Percentiles rank a stretch among this genome's conserved stretches.
Conservation (phyloP, 1,284 basidiomycete genomes). For the Ustilago sp. region DNA sequence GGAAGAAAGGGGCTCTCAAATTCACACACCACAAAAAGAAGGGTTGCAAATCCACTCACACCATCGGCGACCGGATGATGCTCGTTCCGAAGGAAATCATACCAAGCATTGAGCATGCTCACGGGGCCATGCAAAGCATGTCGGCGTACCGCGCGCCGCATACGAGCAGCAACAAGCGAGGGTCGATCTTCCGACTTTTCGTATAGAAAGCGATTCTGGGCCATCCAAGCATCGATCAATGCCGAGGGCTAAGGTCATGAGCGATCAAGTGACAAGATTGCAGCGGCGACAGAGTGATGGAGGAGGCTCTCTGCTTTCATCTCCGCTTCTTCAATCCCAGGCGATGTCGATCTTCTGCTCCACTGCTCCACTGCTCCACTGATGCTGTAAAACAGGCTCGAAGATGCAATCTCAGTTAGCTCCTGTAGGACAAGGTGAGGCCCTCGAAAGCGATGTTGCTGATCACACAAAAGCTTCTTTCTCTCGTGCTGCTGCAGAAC, state of each 20-base stretch:
- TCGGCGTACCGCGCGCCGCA: slow-evolving; percentile 14
- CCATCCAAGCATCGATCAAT: not conserved
- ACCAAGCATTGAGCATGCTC: not conserved
- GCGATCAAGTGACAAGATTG: not conserved
- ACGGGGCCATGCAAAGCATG: slow-evolving; percentile 6
- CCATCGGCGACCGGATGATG: not conserved
- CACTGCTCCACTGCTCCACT: too few species aligned
- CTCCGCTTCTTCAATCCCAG: not conserved
- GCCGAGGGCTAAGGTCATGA: not conserved
- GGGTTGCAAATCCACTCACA: not conserved
- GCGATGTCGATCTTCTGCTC: too few species aligned
- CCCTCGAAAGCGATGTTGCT: not conserved
- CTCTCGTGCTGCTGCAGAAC: not conserved
- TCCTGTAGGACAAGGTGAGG: not conserved
- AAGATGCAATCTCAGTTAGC: not conserved
- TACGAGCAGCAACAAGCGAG: not conserved
- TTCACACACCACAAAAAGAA: not conserved
- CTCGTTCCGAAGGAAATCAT: not conserved
- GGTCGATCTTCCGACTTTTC: not conserved
- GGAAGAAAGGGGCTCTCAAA: slow-evolving; percentile 2
- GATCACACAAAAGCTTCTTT: slow-evolving; percentile 1
- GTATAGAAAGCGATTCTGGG: not conserved
- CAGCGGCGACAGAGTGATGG: slow-evolving; percentile 7
- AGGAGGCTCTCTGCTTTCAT: slow-evolving; percentile 11
- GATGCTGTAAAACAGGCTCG: not conserved